Percentiles rank a stretch among this genome's conserved stretches.
Evolutionary conservation across 2,329 filamentous ascomycete genomes (phyloP).

Genomic region (Aspergillus sergii): DNA sequence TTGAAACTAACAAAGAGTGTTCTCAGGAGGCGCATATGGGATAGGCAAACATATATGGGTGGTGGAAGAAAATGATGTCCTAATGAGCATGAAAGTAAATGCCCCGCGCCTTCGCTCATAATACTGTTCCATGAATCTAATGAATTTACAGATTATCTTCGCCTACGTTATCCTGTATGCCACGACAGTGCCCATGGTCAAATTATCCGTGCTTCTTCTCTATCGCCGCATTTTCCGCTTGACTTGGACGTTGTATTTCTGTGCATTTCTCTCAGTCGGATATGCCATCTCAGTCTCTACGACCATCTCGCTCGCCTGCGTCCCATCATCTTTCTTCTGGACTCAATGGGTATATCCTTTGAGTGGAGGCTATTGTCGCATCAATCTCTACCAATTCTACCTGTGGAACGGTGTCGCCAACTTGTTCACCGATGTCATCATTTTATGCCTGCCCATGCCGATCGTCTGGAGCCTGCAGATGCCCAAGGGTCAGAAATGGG

Average conservation of each 20-base stretch:
- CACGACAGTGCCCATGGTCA: slow-evolving; percentile 18
- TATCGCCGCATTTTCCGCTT: slow-evolving; percentile 25
- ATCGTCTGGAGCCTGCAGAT: slow-evolving; percentile 23
- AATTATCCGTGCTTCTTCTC: slow-evolving; percentile 21
- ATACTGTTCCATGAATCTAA: background rate
- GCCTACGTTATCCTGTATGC: slow-evolving; percentile 20
- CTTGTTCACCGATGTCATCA: slow-evolving; percentile 20
- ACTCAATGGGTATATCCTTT: slow-evolving; percentile 15
- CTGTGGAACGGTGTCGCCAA: slow-evolving; percentile 21
- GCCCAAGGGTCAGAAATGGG: slow-evolving; percentile 13
- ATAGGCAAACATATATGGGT: slow-evolving; percentile 23
- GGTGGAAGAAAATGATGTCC: slow-evolving; percentile 11
- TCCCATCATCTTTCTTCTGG: slow-evolving; percentile 21
- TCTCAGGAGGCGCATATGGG: slow-evolving; percentile 15
- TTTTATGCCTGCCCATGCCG: slow-evolving; percentile 20
- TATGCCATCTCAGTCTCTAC: slow-evolving; percentile 15
- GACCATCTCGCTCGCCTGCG: slow-evolving; percentile 15
- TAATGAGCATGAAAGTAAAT: slow-evolving; percentile 14
- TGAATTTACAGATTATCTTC: slow-evolving; percentile 14
- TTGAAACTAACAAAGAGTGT: background rate
- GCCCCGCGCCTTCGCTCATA: background rate
- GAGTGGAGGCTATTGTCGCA: slow-evolving; percentile 11
- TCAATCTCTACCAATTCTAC: slow-evolving; percentile 22
- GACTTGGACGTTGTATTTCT: slow-evolving; percentile 17
- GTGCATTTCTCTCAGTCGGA: slow-evolving; percentile 16